These are phyloP conservation scores for Yarrowia sp. DNA, from an alignment of 805 yeast species.

Conservation along the genomic window DNA sequence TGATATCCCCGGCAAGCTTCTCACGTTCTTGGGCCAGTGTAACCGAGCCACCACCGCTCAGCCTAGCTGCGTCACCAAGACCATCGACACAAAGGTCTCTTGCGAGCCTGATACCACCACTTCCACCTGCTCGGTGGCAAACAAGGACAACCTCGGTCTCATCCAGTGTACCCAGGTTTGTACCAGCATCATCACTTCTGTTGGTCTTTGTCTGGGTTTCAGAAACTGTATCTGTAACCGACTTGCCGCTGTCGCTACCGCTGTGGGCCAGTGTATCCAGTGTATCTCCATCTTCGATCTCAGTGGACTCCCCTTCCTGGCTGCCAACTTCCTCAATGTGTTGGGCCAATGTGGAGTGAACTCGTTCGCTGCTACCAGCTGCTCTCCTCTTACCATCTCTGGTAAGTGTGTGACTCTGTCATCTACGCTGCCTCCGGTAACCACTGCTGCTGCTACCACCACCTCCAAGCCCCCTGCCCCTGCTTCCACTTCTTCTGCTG, in stretches of 20 bases:
- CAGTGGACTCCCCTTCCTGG: neutral
- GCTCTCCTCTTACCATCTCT: neutral
- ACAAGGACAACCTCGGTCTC: neutral
- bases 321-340: neutral
- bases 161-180: neutral
- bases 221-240: neutral
- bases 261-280: conserved; percentile 13
- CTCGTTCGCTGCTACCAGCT: neutral
- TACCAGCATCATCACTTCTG: neutral
- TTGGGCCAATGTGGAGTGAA: neutral
- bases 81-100: neutral
- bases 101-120: neutral
- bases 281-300: conserved; percentile 6
- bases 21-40: neutral
- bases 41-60: neutral
- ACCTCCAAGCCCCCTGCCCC: neutral
- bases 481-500: neutral
- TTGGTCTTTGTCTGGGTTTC: conserved; percentile 1
- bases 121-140: neutral
- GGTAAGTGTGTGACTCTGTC: conserved; percentile 1
- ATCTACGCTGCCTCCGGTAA: neutral
- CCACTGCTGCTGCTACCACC: neutral
- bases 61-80: neutral
- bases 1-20: neutral
- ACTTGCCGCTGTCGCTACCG: neutral